Conservation (phyloP, 1,139 yeast genomes). For the Spencermartinsiella ligniputridi region DNA sequence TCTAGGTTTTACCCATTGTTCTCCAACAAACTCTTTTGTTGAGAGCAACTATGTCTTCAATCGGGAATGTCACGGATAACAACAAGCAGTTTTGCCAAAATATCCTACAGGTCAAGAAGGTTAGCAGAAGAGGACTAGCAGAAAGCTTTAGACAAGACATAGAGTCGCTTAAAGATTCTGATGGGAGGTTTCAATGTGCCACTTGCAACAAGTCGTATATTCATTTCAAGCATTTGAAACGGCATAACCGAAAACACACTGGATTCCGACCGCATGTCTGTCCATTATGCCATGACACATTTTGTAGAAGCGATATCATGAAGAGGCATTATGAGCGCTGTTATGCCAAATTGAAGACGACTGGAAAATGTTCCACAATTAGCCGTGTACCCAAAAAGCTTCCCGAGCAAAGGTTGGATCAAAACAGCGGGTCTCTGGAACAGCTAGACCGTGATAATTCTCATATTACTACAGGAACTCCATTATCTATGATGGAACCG, state of each 20-base stretch:
- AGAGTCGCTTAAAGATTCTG: conserved; percentile 13
- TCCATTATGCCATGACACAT: conserved; percentile 24
- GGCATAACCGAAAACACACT: conserved; percentile 33
- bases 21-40: too few relatives aligned
- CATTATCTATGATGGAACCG: too few relatives aligned
- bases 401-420: neutral
- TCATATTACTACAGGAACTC: too few relatives aligned
- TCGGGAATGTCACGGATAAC: too few relatives aligned
- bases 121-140: neutral
- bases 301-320: conserved; percentile 29
- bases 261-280: conserved; percentile 31
- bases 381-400: conserved; percentile 21
- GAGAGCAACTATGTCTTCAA: too few relatives aligned
- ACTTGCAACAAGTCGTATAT: conserved; percentile 30
- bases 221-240: conserved; percentile 33
- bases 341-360: conserved; percentile 17
- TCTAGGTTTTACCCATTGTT: too few relatives aligned
- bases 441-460: too few relatives aligned
- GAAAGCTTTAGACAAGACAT: conserved; percentile 1
- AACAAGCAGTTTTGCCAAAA: too few relatives aligned
- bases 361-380: conserved; percentile 20
- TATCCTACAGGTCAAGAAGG: neutral
- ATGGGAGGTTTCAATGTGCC: conserved; percentile 23
- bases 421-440: too few relatives aligned
- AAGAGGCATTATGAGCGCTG: conserved; percentile 27